phyloP scores from a whole-genome alignment of 1,284 basidiomycete genomes.

The Trichosporon sp. region DNA sequence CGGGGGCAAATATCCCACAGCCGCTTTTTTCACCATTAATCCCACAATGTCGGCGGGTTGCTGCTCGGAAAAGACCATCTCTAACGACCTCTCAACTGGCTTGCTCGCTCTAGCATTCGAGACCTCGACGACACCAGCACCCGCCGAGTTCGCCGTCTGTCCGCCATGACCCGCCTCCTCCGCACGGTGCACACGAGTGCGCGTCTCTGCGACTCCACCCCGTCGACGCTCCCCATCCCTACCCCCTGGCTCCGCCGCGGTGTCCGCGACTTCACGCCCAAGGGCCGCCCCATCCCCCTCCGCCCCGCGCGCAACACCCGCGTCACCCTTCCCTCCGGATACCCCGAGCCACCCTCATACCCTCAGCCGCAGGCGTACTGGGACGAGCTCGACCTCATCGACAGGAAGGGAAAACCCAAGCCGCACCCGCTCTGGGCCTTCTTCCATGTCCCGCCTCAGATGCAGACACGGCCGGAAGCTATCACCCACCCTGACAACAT shows the following conservation, averaged over 20 bases:
- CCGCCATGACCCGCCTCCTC: slow-evolving; percentile 35
- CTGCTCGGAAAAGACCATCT: background rate
- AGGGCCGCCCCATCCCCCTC: slow-evolving; percentile 43
- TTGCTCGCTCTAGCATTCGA: background rate
- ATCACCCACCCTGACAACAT: no score
- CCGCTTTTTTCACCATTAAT: slow-evolving; percentile 1
- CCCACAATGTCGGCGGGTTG: slow-evolving; percentile 1
- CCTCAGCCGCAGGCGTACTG: slow-evolving; percentile 45
- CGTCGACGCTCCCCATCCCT: slow-evolving; percentile 19
- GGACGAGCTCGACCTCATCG: slow-evolving; percentile 32
- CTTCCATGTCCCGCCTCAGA: slow-evolving; percentile 46
- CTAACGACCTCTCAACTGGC: background rate
- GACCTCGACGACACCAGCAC: background rate
- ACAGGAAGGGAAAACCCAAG: slow-evolving; percentile 23
- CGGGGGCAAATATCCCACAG: background rate
- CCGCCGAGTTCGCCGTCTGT: background rate
- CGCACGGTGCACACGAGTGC: slow-evolving; percentile 43
- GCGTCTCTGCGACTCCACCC: slow-evolving; percentile 2
- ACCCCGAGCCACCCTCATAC: slow-evolving; percentile 46
- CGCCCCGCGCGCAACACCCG: slow-evolving; percentile 46
- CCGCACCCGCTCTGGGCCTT: slow-evolving; percentile 56
- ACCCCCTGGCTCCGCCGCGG: slow-evolving; percentile 20
- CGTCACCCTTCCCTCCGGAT: slow-evolving; percentile 44
- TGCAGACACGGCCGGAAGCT: slow-evolving; percentile 5
- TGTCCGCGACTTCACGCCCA: slow-evolving; percentile 40